Evolutionary conservation across 1,284 basidiomycete species (phyloP), one percentile per base, ranked within the genome.

Genomic region (Macrocybe sp.): DNA sequence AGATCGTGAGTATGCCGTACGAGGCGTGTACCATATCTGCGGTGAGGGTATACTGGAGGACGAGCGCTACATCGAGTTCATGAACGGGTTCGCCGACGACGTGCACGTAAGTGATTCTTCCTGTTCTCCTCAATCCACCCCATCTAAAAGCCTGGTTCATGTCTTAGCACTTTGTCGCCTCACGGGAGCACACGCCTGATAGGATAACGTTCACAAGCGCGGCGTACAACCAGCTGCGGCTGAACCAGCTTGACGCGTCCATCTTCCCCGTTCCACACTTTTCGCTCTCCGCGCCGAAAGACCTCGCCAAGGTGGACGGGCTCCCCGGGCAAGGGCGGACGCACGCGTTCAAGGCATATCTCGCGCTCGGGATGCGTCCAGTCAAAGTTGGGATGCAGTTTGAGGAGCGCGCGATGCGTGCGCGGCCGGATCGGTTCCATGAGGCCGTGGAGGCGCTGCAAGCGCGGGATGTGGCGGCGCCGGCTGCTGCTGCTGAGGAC

Each of bases 181-280:
- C 88, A 34, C 70, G 72, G 32, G 71, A 78, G 51, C 70, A 83
- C 47, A 68, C 70, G 37, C 66, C 81, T 4, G 81, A 96, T 64
- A 79, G 76, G 3, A 71, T 90, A 22, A 83, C 83, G 10, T 95
- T 91, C 60, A 85, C 83, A 0, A 85, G 83, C 16, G 79, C 85
- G 7, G 85, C 86, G 2, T 81, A 81, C 56, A 80, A 82, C 50
- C 84, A 89, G 46, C 72, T 92, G 12, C 77, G 82, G 38, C 73
- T 97, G 4, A 82, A 81, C 52, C 69, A 83, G 48, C 69, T 97
- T 32, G 89, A 97, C 58, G 53, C 74, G 0, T 63, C 77, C 1
- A 79, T 95, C 57, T 97, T 97, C 70, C 77, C 79, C 0, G 59
- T 89, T 4, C 87, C 86, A 0, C 72, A 82, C 47, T 83, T 76